Conservation (phyloP, 495 filamentous ascomycete species). For the Neurospora pannonica region DNA sequence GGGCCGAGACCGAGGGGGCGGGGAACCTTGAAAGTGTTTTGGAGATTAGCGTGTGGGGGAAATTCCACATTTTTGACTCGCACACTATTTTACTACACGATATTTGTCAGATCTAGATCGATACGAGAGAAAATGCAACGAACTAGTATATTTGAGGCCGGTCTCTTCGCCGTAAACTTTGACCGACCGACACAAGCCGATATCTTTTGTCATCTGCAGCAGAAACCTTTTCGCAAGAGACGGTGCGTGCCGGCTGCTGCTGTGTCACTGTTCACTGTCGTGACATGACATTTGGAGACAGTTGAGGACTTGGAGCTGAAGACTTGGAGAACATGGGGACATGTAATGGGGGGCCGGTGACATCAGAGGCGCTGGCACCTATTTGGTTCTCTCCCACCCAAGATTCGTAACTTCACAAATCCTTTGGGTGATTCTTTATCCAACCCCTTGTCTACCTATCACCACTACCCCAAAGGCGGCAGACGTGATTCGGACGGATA, state of each 20-base stretch:
- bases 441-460: background rate
- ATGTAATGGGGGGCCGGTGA: too few species aligned
- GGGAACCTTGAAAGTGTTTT: background rate
- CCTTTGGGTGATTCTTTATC: background rate
- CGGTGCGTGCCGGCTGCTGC: background rate
- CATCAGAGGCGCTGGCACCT: background rate
- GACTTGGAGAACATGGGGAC: background rate
- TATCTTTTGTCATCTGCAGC: background rate
- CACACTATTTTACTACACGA: too few species aligned
- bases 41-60: background rate
- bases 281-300: too few species aligned
- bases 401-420: background rate
- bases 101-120: too few species aligned
- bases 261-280: background rate
- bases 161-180: background rate
- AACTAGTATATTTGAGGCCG: too few species aligned
- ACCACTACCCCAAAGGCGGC: too few species aligned
- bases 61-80: background rate
- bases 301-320: background rate
- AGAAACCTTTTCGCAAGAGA: too few species aligned
- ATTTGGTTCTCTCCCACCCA: background rate
- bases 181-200: background rate
- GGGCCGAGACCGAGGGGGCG: background rate
- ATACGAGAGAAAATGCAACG: too few species aligned
- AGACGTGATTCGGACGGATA: background rate